Evolutionary conservation across 176 grass and related monocot genomes (phyloP).

Genomic region (Tillandsia fasciculata): DNA sequence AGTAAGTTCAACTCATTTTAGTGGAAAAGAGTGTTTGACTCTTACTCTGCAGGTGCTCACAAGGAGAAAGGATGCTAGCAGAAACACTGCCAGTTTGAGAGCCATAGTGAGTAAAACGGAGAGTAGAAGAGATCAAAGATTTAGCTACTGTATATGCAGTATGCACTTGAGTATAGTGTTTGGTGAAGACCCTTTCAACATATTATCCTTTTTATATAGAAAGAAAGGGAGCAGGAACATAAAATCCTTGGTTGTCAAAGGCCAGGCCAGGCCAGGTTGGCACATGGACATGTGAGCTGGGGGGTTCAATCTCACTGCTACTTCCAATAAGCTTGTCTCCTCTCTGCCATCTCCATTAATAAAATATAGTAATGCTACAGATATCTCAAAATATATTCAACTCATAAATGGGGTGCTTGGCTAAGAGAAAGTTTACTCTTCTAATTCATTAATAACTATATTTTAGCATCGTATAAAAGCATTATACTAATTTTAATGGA

Average conservation of each 20-base stretch:
- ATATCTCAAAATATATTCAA: neutral
- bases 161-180: neutral
- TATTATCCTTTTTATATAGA: conserved; percentile 23
- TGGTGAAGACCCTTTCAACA: neutral
- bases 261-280: neutral
- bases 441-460: too few relatives aligned
- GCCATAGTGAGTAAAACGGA: conserved; percentile 19
- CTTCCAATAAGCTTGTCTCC: neutral
- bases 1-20: neutral
- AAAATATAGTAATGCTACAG: neutral
- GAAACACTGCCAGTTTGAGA: conserved; percentile 20
- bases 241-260: conserved; percentile 8
- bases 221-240: neutral
- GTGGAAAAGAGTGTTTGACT: neutral
- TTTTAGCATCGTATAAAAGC: too few relatives aligned
- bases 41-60: conserved; percentile 21
- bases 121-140: neutral
- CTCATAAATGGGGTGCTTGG: too few relatives aligned
- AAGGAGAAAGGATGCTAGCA: conserved; percentile 27
- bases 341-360: neutral
- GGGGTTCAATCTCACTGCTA: neutral
- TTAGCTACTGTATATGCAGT: too few relatives aligned
- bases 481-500: too few relatives aligned
- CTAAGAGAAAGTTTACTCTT: too few relatives aligned
- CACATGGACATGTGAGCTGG: conserved; percentile 9